Percentiles rank a stretch among this genome's conserved stretches.
Evolutionary conservation across 2,329 filamentous ascomycete species (phyloP).

Genomic region (Penicillium sp.): DNA sequence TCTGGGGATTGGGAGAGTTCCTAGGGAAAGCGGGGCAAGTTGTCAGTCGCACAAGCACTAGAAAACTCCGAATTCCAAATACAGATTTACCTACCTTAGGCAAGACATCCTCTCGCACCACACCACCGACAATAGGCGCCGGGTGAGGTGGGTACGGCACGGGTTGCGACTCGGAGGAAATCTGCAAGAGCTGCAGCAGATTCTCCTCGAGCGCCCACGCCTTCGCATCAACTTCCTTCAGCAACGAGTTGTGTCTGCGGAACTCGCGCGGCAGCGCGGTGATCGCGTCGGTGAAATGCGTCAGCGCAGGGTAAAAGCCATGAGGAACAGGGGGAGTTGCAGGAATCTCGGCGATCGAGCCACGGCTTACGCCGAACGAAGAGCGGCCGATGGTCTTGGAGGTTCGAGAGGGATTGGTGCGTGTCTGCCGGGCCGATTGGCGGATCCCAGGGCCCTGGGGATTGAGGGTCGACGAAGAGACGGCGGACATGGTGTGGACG

Average conservation of each 20-base stretch:
- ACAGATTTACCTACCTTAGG: conserved; percentile 27
- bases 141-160: conserved; percentile 37
- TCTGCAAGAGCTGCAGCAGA: conserved; percentile 70
- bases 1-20: conserved; percentile 34
- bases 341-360: conserved; percentile 30
- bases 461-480: conserved; percentile 30
- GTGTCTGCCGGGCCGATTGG: conserved; percentile 49
- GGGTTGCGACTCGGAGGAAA: conserved; percentile 37
- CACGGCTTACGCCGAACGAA: conserved; percentile 43
- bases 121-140: conserved; percentile 39
- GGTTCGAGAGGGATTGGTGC: conserved; percentile 52
- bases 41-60: conserved; percentile 4
- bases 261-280: conserved; percentile 92
- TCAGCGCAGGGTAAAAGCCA: conserved; percentile 66
- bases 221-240: conserved; percentile 98
- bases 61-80: background rate
- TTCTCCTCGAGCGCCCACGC: conserved; percentile 84
- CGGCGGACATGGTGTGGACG: conserved; percentile 28
- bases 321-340: conserved; percentile 40
- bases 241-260: conserved; percentile 88
- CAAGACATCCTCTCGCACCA: conserved; percentile 37
- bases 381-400: conserved; percentile 48
- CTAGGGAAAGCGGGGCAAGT: conserved; percentile 21
- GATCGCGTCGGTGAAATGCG: conserved; percentile 86
- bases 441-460: conserved; percentile 35